Conservation (phyloP, 2,329 filamentous ascomycete species). For the Sporothrix protearum region DNA sequence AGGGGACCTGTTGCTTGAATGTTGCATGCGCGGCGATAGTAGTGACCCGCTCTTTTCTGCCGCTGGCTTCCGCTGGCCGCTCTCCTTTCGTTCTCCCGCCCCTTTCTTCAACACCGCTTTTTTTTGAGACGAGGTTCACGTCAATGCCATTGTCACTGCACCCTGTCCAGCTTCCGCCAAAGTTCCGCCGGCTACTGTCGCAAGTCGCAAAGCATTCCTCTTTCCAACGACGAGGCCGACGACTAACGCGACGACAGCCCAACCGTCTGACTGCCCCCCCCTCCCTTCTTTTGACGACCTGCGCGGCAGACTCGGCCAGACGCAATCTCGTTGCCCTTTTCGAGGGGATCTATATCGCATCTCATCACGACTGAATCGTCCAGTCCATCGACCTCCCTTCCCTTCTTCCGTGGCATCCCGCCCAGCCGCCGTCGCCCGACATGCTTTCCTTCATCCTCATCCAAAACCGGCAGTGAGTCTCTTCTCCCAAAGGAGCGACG, state of each 20-base stretch:
- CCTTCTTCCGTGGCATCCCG: neutral
- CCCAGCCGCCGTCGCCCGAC: neutral
- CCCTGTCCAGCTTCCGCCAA: neutral
- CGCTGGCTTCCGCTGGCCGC: neutral
- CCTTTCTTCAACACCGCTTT: constrained; percentile 13
- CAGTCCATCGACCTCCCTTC: neutral
- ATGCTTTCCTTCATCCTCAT: constrained; percentile 87
- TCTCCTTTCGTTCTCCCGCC: neutral
- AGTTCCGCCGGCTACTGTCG: neutral
- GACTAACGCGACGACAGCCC: constrained; percentile 6
- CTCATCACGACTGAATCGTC: neutral
- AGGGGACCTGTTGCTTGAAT: neutral
- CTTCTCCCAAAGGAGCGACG: too few species aligned
- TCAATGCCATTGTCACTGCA: neutral
- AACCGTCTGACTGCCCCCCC: neutral
- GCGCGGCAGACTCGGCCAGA: neutral
- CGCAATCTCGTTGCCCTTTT: neutral
- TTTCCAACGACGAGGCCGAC: neutral
- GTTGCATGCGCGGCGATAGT: constrained; percentile 8
- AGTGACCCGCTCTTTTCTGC: constrained; percentile 14
- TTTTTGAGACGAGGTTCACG: neutral
- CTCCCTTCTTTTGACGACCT: neutral
- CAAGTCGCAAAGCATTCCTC: neutral
- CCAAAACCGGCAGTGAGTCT: constrained; percentile 74
- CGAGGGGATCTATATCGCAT: neutral